These are phyloP conservation scores for Moesziomyces sp. DNA, from an alignment of 1,284 basidiomycete genomes.

Conservation along the genomic window DNA sequence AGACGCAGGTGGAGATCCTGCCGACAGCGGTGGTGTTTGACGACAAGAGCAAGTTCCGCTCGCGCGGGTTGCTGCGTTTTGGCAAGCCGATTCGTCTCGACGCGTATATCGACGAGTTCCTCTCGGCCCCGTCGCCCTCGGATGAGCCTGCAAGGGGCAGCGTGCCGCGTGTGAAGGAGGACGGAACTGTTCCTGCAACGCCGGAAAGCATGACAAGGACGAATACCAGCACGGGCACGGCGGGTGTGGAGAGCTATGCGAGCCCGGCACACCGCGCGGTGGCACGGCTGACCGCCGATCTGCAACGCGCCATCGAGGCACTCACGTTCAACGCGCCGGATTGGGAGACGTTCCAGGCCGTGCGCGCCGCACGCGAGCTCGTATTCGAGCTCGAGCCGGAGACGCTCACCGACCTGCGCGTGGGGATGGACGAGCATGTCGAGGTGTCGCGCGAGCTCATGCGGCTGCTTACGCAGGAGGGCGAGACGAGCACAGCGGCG, in stretches of 20 bases:
- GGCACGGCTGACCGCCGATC: conserved; percentile 81
- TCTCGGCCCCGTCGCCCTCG: conserved; percentile 57
- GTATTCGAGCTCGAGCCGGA: conserved; percentile 73
- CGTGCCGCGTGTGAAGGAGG: conserved; percentile 6
- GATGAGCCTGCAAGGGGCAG: not conserved
- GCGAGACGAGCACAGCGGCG: conserved; percentile 7
- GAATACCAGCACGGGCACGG: conserved; percentile 5
- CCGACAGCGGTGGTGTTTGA: conserved; percentile 92
- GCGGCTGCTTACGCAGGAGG: conserved; percentile 19
- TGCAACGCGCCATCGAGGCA: conserved; percentile 78
- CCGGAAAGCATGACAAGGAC: conserved; percentile 36
- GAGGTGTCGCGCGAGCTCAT: conserved; percentile 19
- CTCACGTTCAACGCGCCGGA: conserved; percentile 90
- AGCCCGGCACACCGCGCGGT: conserved; percentile 76
- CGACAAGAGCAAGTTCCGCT: conserved; percentile 92
- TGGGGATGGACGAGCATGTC: conserved; percentile 14
- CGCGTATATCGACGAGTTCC: conserved; percentile 80
- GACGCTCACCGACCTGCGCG: too few species aligned
- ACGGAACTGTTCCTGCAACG: conserved; percentile 35
- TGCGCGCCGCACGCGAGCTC: conserved; percentile 87
- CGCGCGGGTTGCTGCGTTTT: conserved; percentile 74
- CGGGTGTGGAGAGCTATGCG: conserved; percentile 59
- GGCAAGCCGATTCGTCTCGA: conserved; percentile 82
- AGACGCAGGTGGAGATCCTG: conserved; percentile 74
- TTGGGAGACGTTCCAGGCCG: conserved; percentile 88